Evolutionary conservation across 192 early-diverging fungal genomes (phyloP).

Genomic region (Podila epigama): DNA sequence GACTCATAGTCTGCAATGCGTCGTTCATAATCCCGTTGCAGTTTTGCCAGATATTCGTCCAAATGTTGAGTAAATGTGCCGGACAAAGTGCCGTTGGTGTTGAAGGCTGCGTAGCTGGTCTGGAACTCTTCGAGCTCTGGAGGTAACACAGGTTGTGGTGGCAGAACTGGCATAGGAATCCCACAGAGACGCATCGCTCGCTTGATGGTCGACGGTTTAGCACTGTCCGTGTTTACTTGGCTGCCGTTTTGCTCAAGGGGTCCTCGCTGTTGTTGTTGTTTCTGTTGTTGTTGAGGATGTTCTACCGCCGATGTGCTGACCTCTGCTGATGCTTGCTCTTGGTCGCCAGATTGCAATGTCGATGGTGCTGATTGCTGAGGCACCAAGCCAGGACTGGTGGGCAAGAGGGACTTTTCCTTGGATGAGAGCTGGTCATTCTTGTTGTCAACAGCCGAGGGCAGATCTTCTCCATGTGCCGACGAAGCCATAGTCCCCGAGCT

Average conservation of each 20-base stretch:
- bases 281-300: background rate
- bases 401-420: too few species aligned
- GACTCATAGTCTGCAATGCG: slow-evolving; percentile 12
- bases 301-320: too few species aligned
- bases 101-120: slow-evolving; percentile 1
- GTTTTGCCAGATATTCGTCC: slow-evolving; percentile 13
- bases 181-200: slow-evolving; percentile 26
- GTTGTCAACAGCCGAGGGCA: too few species aligned
- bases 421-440: too few species aligned
- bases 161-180: slow-evolving; percentile 15
- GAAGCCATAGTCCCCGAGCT: too few species aligned
- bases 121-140: slow-evolving; percentile 29
- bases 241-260: too few species aligned
- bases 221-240: background rate
- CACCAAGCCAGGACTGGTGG: too few species aligned
- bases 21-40: slow-evolving; percentile 15
- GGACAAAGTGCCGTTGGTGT: background rate
- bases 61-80: slow-evolving; percentile 1
- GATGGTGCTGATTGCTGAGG: too few species aligned
- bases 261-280: background rate
- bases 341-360: too few species aligned
- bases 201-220: slow-evolving; percentile 5
- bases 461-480: too few species aligned
- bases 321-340: too few species aligned
- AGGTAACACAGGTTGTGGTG: slow-evolving; percentile 30